Base-by-base conservation (phyloP, 2,329 filamentous ascomycete species). In the Fusarium circinatum region DNA sequence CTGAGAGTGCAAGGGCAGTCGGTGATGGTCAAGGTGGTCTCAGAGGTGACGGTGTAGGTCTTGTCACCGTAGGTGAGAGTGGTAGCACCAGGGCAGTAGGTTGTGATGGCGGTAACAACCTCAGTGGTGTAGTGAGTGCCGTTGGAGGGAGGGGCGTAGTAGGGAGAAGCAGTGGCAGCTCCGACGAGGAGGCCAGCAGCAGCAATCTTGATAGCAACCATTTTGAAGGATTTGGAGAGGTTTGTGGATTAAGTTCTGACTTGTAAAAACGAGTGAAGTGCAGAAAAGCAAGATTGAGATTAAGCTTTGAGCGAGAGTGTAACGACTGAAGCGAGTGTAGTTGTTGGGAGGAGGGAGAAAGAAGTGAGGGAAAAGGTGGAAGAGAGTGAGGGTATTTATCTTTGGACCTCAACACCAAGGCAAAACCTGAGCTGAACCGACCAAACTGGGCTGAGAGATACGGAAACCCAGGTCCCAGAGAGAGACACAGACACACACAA, bases 41-140 rank as follows among this genome's bases (percentile, higher is more conserved):
- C 89, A 84, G 87, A 85, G 75, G 90, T 90, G 84, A 94, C 86
- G 78, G 88, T 91, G 88, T 92, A 93, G 84, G 91, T 93, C 82
- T 88, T 86, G 83, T 83, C 85, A 81, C 87, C 88, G 85, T 92
- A 86, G 80, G 88, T 89, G 82, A 94, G 83, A 76, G 85, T 83
- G 77, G 92, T 94, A 74, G 92, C 82, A 75, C 80, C 86, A 26
- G 92, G 91, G 90, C 93, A 94, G 89, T 87, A 93, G 80, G 92
- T 94, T 84, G 88, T 90, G 86, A 89, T 89, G 68, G 85, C 83
- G 65, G 89, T 90, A 73, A 94, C 88, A 74, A 90, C 85, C 86
- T 92, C 89, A 75, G 91, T 93, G 83, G 86, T 87, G 69, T 89
- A 89, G 80, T 84, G 85, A 42, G 69, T 71, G 45, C 28, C 62